These are phyloP conservation scores for Botrytis tulipae DNA, from an alignment of 2,329 filamentous ascomycete genomes.

Conservation along the genomic window DNA sequence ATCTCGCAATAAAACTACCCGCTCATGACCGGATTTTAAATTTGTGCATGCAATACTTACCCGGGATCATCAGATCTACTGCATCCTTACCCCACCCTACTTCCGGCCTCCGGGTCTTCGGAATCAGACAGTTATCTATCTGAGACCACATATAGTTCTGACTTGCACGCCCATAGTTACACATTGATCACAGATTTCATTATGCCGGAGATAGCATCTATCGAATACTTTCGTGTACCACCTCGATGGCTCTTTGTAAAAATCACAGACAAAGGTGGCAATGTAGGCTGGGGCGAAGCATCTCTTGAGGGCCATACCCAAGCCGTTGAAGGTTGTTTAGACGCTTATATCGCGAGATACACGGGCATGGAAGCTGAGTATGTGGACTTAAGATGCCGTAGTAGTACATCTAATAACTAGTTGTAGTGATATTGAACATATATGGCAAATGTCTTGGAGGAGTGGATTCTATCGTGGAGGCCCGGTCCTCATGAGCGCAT, in stretches of 20 bases:
- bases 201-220: constrained; percentile 62
- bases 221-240: constrained; percentile 73
- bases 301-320: constrained; percentile 72
- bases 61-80: constrained; percentile 2
- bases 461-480: constrained; percentile 74
- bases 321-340: constrained; percentile 70
- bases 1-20: neutral
- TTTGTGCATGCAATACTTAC: constrained; percentile 11
- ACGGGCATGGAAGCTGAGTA: constrained; percentile 70
- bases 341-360: constrained; percentile 62
- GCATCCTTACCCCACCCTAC: constrained; percentile 5
- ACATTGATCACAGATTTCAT: constrained; percentile 19
- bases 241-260: constrained; percentile 79
- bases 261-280: constrained; percentile 63
- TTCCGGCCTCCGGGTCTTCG: neutral
- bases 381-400: constrained; percentile 22
- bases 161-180: neutral
- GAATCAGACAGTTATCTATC: neutral
- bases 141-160: neutral
- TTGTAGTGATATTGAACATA: constrained; percentile 70
- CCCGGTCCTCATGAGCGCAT: constrained; percentile 75
- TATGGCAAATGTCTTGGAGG: constrained; percentile 74
- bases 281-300: constrained; percentile 71
- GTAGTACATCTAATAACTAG: neutral
- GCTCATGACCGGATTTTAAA: constrained; percentile 1